phyloP scores from a whole-genome alignment of 306 rosid species.

The cucumber (Cucumis sativus) region DNA sequence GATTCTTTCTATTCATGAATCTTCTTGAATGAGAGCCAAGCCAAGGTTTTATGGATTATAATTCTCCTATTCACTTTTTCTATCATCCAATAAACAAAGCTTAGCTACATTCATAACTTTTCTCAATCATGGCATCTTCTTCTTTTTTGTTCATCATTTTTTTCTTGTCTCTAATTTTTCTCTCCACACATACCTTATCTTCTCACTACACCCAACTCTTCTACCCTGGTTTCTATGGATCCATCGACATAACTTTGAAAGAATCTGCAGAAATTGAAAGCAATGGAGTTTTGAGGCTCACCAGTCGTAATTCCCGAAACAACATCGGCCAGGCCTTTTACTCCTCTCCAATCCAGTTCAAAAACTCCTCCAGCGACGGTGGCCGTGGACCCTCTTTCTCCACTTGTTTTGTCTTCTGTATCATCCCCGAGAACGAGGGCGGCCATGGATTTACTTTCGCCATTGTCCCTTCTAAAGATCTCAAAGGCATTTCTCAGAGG shows the following conservation, averaged over 20 bases:
- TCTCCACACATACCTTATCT: background rate
- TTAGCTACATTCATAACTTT: background rate
- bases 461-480: conserved; percentile 4
- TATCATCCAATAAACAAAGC: background rate
- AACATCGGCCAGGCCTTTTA: conserved; percentile 7
- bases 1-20: background rate
- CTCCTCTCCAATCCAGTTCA: background rate
- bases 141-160: background rate
- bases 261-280: background rate
- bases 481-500: background rate
- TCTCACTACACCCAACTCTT: background rate
- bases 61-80: background rate
- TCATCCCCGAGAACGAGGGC: background rate
- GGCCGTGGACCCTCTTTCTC: background rate
- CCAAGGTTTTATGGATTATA: background rate
- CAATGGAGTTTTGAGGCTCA: conserved; percentile 1
- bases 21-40: background rate
- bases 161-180: background rate
- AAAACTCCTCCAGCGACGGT: background rate
- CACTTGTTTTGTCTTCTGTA: conserved; percentile 5
- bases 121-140: background rate
- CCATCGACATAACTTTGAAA: background rate
- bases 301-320: background rate
- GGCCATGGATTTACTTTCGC: conserved; percentile 13
- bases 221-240: background rate